phyloP scores from a whole-genome alignment of 140 eudicot species.

The Stevia rebaudiana region DNA sequence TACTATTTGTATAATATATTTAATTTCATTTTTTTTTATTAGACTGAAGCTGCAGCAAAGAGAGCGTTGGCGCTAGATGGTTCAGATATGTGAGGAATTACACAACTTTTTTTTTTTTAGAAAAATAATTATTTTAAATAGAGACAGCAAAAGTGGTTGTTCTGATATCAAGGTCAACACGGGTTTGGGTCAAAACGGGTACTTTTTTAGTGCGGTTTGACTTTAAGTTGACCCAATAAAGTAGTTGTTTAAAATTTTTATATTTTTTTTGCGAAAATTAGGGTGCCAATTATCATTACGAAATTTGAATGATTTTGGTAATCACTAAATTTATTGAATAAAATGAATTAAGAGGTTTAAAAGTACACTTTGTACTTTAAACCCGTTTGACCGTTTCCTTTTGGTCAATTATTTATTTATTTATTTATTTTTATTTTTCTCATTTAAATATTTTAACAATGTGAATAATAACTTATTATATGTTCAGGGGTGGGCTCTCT shows the following conservation, averaged over 20 bases:
- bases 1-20: neutral
- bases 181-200: neutral
- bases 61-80: conserved; percentile 93
- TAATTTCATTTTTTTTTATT: conserved; percentile 20
- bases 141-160: neutral
- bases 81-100: conserved; percentile 85
- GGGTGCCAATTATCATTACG: neutral
- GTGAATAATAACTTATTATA: neutral
- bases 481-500: conserved; percentile 81
- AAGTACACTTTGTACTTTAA: neutral
- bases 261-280: neutral
- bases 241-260: neutral
- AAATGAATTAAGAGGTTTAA: neutral
- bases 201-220: neutral
- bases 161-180: neutral
- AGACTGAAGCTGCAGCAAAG: conserved; percentile 94
- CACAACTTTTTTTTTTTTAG: neutral
- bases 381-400: neutral
- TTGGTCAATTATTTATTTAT: neutral
- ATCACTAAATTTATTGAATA: neutral
- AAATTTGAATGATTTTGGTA: neutral
- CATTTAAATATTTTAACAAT: too few relatives aligned
- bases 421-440: neutral
- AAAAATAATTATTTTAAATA: neutral
- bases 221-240: neutral